phyloP scores from a whole-genome alignment of 192 early-diverging fungal species.

The Coemansia sp. region DNA sequence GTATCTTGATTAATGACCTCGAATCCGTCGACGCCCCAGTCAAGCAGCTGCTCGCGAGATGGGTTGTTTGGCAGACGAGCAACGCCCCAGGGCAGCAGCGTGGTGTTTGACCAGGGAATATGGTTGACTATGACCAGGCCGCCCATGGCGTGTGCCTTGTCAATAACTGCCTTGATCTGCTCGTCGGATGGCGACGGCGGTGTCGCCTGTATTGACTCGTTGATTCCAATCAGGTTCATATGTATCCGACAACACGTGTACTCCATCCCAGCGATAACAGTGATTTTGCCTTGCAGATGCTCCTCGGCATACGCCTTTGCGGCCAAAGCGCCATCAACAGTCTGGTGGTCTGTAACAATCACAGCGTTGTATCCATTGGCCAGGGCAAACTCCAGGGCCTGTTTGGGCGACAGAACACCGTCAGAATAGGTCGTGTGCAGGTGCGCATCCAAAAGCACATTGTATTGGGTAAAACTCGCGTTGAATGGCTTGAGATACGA shows the following conservation, averaged over 20 bases:
- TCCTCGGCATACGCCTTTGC: slow-evolving; percentile 59
- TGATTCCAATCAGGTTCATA: slow-evolving; percentile 74
- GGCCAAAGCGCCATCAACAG: slow-evolving; percentile 62
- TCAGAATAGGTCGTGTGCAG: slow-evolving; percentile 66
- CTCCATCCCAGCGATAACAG: slow-evolving; percentile 48
- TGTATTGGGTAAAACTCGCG: slow-evolving; percentile 47
- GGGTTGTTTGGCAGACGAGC: slow-evolving; percentile 66
- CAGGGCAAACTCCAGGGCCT: slow-evolving; percentile 63
- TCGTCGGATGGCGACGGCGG: slow-evolving; percentile 61
- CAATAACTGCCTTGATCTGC: slow-evolving; percentile 59
- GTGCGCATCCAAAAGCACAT: slow-evolving; percentile 68
- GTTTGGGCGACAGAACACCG: slow-evolving; percentile 60
- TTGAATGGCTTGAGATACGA: slow-evolving; percentile 45
- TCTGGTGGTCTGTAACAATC: slow-evolving; percentile 74
- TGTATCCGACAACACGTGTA: slow-evolving; percentile 57
- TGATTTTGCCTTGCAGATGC: slow-evolving; percentile 27
- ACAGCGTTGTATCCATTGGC: slow-evolving; percentile 76
- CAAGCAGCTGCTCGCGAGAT: slow-evolving; percentile 57
- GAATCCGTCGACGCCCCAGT: slow-evolving; percentile 74
- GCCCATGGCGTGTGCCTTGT: slow-evolving; percentile 63
- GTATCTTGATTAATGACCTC: slow-evolving; percentile 66
- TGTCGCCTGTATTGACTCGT: slow-evolving; percentile 57
- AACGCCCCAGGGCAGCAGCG: slow-evolving; percentile 58
- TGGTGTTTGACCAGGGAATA: slow-evolving; percentile 75
- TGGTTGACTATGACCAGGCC: slow-evolving; percentile 77